Evolutionary conservation across 768 basidiomycete genomes (phyloP).

Genomic region (Boletellus emodensis): DNA sequence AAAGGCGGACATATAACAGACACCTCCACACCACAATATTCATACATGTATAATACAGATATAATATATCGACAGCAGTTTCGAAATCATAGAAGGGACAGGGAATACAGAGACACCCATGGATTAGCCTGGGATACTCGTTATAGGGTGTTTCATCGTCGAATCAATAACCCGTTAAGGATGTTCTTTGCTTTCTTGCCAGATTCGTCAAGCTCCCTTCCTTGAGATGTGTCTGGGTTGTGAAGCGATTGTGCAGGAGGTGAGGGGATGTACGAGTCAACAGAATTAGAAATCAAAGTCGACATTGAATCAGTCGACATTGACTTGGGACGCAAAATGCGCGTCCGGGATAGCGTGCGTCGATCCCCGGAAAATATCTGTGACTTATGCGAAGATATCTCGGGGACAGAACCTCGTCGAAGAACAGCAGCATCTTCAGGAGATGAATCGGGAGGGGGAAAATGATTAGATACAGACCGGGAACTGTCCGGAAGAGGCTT

Average conservation of each 20-base stretch:
- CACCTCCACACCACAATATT: constrained; percentile 5
- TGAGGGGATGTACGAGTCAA: constrained; percentile 6
- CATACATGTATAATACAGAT: constrained; percentile 24
- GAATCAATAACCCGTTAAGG: constrained; percentile 37
- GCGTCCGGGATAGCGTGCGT: constrained; percentile 17
- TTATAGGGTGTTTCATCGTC: constrained; percentile 28
- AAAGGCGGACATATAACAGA: constrained; percentile 21
- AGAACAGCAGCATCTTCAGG: constrained; percentile 9
- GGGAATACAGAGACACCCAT: background rate
- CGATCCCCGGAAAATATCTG: constrained; percentile 16
- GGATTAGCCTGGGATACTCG: background rate
- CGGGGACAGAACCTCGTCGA: constrained; percentile 28
- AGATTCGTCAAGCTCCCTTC: constrained; percentile 16
- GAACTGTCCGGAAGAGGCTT: background rate
- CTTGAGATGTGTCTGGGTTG: constrained; percentile 5
- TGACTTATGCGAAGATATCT: constrained; percentile 14
- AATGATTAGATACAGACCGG: constrained; percentile 1
- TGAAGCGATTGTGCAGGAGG: constrained; percentile 3
- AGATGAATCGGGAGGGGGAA: constrained; percentile 1
- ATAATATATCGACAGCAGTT: constrained; percentile 15
- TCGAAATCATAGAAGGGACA: constrained; percentile 8
- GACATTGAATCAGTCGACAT: constrained; percentile 55
- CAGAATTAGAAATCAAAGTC: constrained; percentile 18
- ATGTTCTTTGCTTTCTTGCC: constrained; percentile 36
- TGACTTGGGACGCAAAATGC: constrained; percentile 43